Conservation (phyloP, 192 early-diverging fungal genomes). For the Coemansia sp. region DNA sequence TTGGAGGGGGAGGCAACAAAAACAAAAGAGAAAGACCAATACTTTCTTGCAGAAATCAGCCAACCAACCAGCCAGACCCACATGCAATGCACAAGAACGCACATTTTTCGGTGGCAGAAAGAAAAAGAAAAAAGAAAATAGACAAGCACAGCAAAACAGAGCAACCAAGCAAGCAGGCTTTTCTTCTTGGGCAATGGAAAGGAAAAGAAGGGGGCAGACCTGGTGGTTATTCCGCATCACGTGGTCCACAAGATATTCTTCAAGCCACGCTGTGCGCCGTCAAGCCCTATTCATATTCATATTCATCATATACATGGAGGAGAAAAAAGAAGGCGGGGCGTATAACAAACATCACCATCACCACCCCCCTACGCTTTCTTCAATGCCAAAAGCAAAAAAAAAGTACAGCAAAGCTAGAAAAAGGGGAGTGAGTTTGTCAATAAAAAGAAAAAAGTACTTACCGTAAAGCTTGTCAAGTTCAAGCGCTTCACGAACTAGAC, state of each 20-base stretch:
- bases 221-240: conserved; percentile 23
- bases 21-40: too few species aligned
- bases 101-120: background rate
- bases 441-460: conserved; percentile 31
- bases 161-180: background rate
- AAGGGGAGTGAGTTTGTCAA: background rate
- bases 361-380: too few species aligned
- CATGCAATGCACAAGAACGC: conserved; percentile 8
- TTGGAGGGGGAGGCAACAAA: background rate
- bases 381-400: too few species aligned
- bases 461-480: conserved; percentile 56
- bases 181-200: background rate
- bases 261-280: conserved; percentile 19
- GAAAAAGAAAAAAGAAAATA: conserved; percentile 3
- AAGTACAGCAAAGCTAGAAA: too few species aligned
- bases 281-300: conserved; percentile 6
- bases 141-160: conserved; percentile 4
- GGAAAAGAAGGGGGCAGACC: background rate
- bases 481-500: conserved; percentile 48
- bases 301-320: background rate
- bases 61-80: background rate
- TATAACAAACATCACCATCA: too few species aligned
- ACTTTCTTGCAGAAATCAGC: background rate
- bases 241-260: conserved; percentile 27
- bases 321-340: too few species aligned